Conservation (phyloP, 208 protist genomes). For the Leishmania amazonensis region DNA sequence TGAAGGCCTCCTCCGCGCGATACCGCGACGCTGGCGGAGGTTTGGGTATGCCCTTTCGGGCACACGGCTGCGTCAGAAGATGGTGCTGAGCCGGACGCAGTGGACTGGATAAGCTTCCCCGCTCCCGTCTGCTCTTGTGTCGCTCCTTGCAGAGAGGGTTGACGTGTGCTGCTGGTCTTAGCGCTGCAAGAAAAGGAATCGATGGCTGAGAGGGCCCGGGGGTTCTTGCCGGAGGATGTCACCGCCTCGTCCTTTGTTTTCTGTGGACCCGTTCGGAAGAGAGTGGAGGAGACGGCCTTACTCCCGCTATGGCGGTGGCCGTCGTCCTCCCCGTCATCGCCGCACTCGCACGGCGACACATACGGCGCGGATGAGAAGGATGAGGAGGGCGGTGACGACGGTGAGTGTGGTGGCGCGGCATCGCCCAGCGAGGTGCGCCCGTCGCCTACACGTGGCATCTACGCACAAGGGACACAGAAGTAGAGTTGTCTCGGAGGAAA, state of each 20-base stretch:
- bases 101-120: not conserved
- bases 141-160: not conserved
- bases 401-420: not conserved
- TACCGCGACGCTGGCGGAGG: not conserved
- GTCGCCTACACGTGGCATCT: not conserved
- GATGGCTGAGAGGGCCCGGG: not conserved
- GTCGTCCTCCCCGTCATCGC: not conserved
- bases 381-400: not conserved
- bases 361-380: slow-evolving; percentile 10
- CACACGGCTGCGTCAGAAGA: not conserved
- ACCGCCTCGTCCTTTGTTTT: not conserved
- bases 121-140: not conserved
- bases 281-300: not conserved
- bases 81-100: not conserved
- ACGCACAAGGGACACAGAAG: not conserved
- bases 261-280: not conserved
- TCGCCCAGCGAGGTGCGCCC: not conserved
- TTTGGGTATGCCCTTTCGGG: not conserved
- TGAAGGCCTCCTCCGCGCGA: not conserved
- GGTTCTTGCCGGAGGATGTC: not conserved
- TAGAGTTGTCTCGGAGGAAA: not conserved
- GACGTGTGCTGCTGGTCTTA: not conserved
- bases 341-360: slow-evolving; percentile 9
- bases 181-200: not conserved
- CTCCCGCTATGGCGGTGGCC: not conserved